phyloP scores from a whole-genome alignment of 306 rosid genomes.

The Dicorynia guianensis region DNA sequence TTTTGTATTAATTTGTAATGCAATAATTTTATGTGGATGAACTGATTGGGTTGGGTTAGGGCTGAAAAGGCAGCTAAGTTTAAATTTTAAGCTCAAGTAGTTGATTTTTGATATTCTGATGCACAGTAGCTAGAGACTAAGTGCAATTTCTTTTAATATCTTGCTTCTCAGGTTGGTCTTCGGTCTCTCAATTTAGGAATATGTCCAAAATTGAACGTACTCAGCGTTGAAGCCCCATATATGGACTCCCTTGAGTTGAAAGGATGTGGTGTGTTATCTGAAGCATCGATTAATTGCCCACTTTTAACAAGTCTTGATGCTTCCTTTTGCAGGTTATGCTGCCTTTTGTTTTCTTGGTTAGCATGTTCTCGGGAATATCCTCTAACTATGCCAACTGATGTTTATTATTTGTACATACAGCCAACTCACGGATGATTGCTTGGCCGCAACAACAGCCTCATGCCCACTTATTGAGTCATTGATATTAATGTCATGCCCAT shows the following conservation, averaged over 20 bases:
- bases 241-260: slow-evolving; percentile 94
- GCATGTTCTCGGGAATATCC: neutral
- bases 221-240: slow-evolving; percentile 71
- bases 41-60: slow-evolving; percentile 14
- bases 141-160: neutral
- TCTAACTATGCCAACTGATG: slow-evolving; percentile 43
- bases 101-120: slow-evolving; percentile 25
- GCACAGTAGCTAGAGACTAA: slow-evolving; percentile 18
- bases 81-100: neutral
- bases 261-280: slow-evolving; percentile 94
- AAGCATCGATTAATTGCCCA: slow-evolving; percentile 91
- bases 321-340: slow-evolving; percentile 91
- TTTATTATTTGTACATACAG: slow-evolving; percentile 58
- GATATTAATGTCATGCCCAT: slow-evolving; percentile 94
- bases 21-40: neutral
- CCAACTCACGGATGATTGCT: slow-evolving; percentile 85
- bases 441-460: slow-evolving; percentile 89
- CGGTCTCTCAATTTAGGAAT: slow-evolving; percentile 90
- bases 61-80: neutral
- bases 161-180: slow-evolving; percentile 82
- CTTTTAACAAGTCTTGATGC: slow-evolving; percentile 90
- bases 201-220: slow-evolving; percentile 85
- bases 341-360: neutral
- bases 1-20: neutral
- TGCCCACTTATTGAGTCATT: slow-evolving; percentile 86